A percentile compares a stretch with the other conserved stretches of the same genome.
These are phyloP conservation scores for Pichia sp. DNA, from an alignment of 1,139 yeast genomes.

Conservation along the genomic window DNA sequence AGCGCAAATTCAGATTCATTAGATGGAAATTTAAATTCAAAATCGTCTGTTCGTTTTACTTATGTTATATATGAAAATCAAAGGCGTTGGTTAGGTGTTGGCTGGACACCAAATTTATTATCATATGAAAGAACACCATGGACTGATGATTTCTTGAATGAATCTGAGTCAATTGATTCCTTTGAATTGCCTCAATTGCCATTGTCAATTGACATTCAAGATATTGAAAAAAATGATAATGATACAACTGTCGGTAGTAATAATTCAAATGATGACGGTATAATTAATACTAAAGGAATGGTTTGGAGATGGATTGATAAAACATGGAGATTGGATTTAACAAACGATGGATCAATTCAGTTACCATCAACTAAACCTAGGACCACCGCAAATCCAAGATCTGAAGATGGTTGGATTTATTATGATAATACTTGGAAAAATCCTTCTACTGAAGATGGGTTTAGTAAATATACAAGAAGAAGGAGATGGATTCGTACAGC, in stretches of 20 bases:
- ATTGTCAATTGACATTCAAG: conserved; percentile 14
- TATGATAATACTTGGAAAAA: conserved; percentile 93
- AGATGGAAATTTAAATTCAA: conserved; percentile 6
- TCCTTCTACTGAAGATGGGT: conserved; percentile 83
- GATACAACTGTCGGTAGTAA: too few relatives aligned
- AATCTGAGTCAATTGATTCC: conserved; percentile 66
- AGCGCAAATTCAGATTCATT: conserved; percentile 6
- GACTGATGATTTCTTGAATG: conserved; percentile 94
- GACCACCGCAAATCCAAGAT: conserved; percentile 69
- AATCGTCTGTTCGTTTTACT: conserved; percentile 71
- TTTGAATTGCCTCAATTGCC: conserved; percentile 67
- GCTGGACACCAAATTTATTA: conserved; percentile 90
- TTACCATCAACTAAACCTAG: conserved; percentile 59
- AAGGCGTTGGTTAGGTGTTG: conserved; percentile 95
- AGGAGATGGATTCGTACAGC: conserved; percentile 96
- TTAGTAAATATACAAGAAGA: conserved; percentile 85
- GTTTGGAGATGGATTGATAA: conserved; percentile 94
- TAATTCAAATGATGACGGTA: conserved; percentile 3
- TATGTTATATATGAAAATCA: conserved; percentile 95
- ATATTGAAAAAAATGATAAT: conserved; percentile 41
- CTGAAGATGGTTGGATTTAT: conserved; percentile 82
- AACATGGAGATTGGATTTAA: conserved; percentile 83
- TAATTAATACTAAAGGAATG: conserved; percentile 39
- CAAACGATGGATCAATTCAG: conserved; percentile 82
- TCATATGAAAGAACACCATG: conserved; percentile 93